Base-by-base conservation (phyloP, 495 filamentous ascomycete genomes). In the Neurospora intermedia region DNA sequence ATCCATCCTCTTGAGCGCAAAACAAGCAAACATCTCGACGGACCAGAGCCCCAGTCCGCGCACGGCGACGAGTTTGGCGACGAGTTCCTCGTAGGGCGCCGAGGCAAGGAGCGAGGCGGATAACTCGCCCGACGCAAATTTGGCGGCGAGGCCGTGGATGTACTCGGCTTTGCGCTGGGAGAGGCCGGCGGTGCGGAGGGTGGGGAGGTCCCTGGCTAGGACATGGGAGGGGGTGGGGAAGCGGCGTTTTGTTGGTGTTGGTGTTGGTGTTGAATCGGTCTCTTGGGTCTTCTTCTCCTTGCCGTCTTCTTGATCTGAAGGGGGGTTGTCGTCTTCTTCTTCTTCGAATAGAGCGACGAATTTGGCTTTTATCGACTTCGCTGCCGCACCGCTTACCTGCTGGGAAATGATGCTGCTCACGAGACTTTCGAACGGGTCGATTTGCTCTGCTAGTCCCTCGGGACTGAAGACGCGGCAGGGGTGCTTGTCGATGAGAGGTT, bases 21-120 rank as follows among this genome's bases (percentile, higher is more conserved):
- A 98, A 78, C 91, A 92, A 74, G 94, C 91, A 83, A 99, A 99
- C 95, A 98, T 98, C 85, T 97, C 94, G 27, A 95, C 96, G 71
- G 90, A 93, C 96, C 96, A 98, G 74, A 83, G 85, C 3, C 96
- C 96, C 70, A 99, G 81, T 5, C 96, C 96, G 43, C 94, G 85
- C 42, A 99, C 94, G 23, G 92, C 91, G n/a, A 88, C 91, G 74
- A 99, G 82, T 77, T 86, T 91, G 82, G 91, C 87, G 42, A 98
- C 79, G 15, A 99, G 83, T 76, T 97, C 94, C 70, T 96, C 94
- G 82, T 99, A 93, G 54, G 88, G 87, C 8, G 93, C 94, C 41
- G 87, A 85, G 43, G 90, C 85, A 20, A 99, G 85, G 84, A 94
- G 89, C 74, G 87, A 82, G 35, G 92, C 91, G 70, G 88, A 91